Percentiles rank a stretch among this genome's conserved stretches.
Conservation (phyloP, 495 filamentous ascomycete genomes). For the Annulohypoxylon stygium region DNA sequence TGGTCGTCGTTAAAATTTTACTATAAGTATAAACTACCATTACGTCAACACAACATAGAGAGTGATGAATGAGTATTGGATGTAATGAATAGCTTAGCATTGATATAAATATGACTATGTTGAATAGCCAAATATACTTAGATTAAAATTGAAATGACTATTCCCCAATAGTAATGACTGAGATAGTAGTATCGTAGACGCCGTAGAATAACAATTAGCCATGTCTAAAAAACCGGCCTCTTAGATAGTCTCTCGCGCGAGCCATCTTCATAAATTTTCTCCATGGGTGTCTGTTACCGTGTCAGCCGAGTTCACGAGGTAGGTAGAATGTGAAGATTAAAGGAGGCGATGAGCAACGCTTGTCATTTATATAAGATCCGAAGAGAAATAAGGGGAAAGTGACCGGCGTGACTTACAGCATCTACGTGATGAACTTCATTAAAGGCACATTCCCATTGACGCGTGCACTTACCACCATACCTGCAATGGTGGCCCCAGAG, state of each 20-base stretch:
- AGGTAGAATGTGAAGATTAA: not conserved
- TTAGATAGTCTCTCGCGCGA: slow-evolving; percentile 23
- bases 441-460: slow-evolving; percentile 47
- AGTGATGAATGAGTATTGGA: too few species aligned
- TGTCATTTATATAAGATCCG: too few species aligned
- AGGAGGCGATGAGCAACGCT: too few species aligned
- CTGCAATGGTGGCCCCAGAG: slow-evolving; percentile 53
- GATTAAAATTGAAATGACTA: not conserved
- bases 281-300: slow-evolving; percentile 22
- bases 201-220: too few species aligned
- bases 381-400: not conserved
- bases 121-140: not conserved
- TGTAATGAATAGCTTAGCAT: not conserved
- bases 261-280: slow-evolving; percentile 39
- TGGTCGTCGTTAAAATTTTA: too few species aligned
- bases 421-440: slow-evolving; percentile 51
- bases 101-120: not conserved
- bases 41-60: not conserved
- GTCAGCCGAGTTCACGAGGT: slow-evolving; percentile 4
- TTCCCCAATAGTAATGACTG: not conserved
- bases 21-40: too few species aligned
- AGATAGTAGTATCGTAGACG: not conserved
- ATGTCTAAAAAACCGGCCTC: not conserved
- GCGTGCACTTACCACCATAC: slow-evolving; percentile 44
- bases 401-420: slow-evolving; percentile 45